These are phyloP conservation scores for Aspergillus olivimuriae DNA, from an alignment of 495 filamentous ascomycete species.

Conservation along the genomic window DNA sequence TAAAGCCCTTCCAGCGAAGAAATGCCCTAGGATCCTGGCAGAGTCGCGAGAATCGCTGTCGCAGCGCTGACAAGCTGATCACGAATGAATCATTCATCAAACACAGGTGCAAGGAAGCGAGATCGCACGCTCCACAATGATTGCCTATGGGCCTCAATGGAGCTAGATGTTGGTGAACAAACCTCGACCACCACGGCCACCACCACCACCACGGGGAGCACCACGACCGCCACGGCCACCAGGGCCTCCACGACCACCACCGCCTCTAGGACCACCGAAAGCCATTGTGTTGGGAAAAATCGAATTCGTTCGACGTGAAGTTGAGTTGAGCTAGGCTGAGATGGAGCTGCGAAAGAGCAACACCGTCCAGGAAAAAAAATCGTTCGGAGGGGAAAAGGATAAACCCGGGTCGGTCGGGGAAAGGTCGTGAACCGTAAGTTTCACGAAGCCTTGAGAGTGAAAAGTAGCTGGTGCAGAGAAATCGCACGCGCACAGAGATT, in stretches of 20 bases:
- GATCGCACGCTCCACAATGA: too few species aligned
- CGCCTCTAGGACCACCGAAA: constrained; percentile 35
- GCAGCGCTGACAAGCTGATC: neutral
- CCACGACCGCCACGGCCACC: constrained; percentile 17
- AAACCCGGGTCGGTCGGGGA: constrained; percentile 4
- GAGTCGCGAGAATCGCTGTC: constrained; percentile 4
- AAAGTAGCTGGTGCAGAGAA: constrained; percentile 18
- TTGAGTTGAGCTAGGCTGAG: constrained; percentile 2
- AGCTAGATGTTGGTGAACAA: constrained; percentile 17
- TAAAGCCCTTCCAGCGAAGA: neutral
- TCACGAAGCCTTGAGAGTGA: constrained; percentile 7
- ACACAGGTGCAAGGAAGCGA: too few species aligned
- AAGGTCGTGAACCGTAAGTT: constrained; percentile 8
- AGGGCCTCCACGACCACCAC: constrained; percentile 21
- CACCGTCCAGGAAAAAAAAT: constrained; percentile 8
- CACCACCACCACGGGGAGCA: constrained; percentile 19
- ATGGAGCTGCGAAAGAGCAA: constrained; percentile 9
- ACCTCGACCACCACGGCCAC: constrained; percentile 21
- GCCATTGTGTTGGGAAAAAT: constrained; percentile 29
- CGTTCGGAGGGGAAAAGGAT: constrained; percentile 4
- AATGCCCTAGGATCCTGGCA: constrained; percentile 1
- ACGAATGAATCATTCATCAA: too few species aligned
- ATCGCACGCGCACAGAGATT: constrained; percentile 22
- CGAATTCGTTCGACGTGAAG: constrained; percentile 18
- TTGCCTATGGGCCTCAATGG: constrained; percentile 2